A percentile compares a stretch with the other conserved stretches of the same genome.
phyloP scores from a whole-genome alignment of 1,284 basidiomycete genomes.

The Cutaneotrichosporon sp. region DNA sequence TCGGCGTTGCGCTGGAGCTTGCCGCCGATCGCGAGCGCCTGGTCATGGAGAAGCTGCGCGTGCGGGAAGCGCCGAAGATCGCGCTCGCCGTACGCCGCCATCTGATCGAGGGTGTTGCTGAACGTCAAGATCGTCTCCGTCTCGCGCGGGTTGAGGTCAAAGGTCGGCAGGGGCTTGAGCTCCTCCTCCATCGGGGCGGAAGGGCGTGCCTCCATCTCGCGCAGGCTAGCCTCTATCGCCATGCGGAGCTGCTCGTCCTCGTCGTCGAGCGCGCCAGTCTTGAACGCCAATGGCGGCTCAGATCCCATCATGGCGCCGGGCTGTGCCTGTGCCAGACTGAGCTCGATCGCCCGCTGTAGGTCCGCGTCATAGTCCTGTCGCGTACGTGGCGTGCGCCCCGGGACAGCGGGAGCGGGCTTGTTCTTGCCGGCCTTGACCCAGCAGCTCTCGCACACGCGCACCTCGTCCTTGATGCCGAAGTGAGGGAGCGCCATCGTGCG shows the following conservation, averaged over 20 bases:
- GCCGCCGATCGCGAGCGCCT: slow-evolving; percentile 75
- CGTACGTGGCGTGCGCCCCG: slow-evolving; percentile 41
- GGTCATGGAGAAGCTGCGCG: slow-evolving; percentile 78
- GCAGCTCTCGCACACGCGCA: slow-evolving; percentile 93
- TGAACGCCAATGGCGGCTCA: slow-evolving; percentile 66
- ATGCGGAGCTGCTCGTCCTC: slow-evolving; percentile 91
- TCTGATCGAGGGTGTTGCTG: slow-evolving; percentile 82
- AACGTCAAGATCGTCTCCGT: slow-evolving; percentile 83
- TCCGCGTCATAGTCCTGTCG: slow-evolving; percentile 74
- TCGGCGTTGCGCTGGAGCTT: slow-evolving; percentile 83
- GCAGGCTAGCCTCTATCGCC: slow-evolving; percentile 92
- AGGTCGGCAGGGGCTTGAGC: slow-evolving; percentile 61
- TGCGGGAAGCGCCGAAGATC: slow-evolving; percentile 79
- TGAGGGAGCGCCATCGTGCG: slow-evolving; percentile 84
- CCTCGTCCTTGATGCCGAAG: slow-evolving; percentile 90
- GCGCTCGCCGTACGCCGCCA: slow-evolving; percentile 71
- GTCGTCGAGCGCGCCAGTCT: slow-evolving; percentile 63
- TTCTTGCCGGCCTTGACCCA: slow-evolving; percentile 64
- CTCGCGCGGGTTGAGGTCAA: slow-evolving; percentile 77
- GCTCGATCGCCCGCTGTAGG: slow-evolving; percentile 87
- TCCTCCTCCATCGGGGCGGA: slow-evolving; percentile 71
- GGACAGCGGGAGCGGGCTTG: slow-evolving; percentile 40
- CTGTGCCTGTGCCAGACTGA: slow-evolving; percentile 76
- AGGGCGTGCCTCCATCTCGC: slow-evolving; percentile 76
- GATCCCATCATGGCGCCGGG: slow-evolving; percentile 56